Evolutionary conservation across 1,284 basidiomycete species (phyloP).

Genomic region (Hymenochaete sp.): DNA sequence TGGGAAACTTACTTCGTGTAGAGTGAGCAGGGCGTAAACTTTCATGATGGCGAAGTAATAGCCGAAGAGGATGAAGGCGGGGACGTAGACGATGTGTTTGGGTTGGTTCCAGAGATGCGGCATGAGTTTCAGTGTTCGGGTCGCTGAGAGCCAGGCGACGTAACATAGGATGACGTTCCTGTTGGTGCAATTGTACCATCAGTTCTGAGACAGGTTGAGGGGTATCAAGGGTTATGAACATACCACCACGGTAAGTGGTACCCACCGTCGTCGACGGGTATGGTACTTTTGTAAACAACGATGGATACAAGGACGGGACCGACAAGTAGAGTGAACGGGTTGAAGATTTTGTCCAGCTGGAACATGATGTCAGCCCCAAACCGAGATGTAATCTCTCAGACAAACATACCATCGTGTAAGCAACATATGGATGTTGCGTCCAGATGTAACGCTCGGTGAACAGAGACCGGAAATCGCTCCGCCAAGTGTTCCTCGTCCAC

Average conservation of each 20-base stretch:
- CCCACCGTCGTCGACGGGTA: slow-evolving; percentile 58
- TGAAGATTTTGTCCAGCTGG: slow-evolving; percentile 84
- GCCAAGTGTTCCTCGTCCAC: slow-evolving; percentile 92
- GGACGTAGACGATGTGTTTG: slow-evolving; percentile 80
- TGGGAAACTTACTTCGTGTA: slow-evolving; percentile 63
- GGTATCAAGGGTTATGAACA: slow-evolving; percentile 26
- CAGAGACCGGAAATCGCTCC: slow-evolving; percentile 78
- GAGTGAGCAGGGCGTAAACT: slow-evolving; percentile 71
- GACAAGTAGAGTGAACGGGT: slow-evolving; percentile 79
- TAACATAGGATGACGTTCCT: slow-evolving; percentile 75
- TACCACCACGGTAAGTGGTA: slow-evolving; percentile 89
- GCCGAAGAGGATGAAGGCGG: slow-evolving; percentile 85
- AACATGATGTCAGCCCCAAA: slow-evolving; percentile 13
- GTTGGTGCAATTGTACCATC: background rate
- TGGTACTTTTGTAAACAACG: slow-evolving; percentile 73
- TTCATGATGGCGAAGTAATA: slow-evolving; percentile 89
- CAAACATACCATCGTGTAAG: slow-evolving; percentile 73
- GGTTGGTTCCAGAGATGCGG: slow-evolving; percentile 84
- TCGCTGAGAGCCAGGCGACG: slow-evolving; percentile 73
- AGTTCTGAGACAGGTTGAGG: slow-evolving; percentile 8
- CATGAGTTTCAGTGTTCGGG: slow-evolving; percentile 78
- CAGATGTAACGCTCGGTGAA: slow-evolving; percentile 85
- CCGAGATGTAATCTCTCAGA: slow-evolving; percentile 2
- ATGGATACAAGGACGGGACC: slow-evolving; percentile 73
- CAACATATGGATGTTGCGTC: slow-evolving; percentile 84